Conservation (phyloP, 192 early-diverging fungal species). For the Linnemannia exigua region DNA sequence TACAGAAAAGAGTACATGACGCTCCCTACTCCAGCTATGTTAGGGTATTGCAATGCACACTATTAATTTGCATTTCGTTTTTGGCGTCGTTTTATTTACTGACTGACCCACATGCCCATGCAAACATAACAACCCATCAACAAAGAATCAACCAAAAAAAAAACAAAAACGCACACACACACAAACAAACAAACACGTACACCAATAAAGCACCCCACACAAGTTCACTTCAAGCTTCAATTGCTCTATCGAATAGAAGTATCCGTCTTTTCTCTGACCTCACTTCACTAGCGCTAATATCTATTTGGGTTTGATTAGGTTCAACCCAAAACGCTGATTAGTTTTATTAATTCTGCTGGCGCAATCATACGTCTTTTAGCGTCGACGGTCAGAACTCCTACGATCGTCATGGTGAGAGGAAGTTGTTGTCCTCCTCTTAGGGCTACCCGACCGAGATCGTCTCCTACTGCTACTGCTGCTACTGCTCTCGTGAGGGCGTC, state of each 20-base stretch:
- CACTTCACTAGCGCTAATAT: not conserved
- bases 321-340: not conserved
- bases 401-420: not conserved
- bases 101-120: not conserved
- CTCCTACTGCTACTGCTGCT: conserved; percentile 2
- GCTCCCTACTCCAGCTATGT: too few relatives aligned
- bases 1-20: too few relatives aligned
- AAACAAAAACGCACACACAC: too few relatives aligned
- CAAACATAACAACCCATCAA: not conserved
- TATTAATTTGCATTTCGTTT: too few relatives aligned
- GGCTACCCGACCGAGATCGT: conserved; percentile 40
- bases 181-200: not conserved
- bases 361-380: not conserved
- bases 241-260: too few relatives aligned
- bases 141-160: not conserved
- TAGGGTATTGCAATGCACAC: too few relatives aligned
- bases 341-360: not conserved
- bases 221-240: too few relatives aligned
- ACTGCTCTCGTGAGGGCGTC: conserved; percentile 1
- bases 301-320: not conserved
- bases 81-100: too few relatives aligned
- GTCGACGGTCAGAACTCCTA: conserved; percentile 3
- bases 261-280: too few relatives aligned
- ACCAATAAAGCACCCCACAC: too few relatives aligned
- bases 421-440: not conserved